Base-by-base conservation (phyloP, 495 filamentous ascomycete species). In the Mycothermus thermophilus region DNA sequence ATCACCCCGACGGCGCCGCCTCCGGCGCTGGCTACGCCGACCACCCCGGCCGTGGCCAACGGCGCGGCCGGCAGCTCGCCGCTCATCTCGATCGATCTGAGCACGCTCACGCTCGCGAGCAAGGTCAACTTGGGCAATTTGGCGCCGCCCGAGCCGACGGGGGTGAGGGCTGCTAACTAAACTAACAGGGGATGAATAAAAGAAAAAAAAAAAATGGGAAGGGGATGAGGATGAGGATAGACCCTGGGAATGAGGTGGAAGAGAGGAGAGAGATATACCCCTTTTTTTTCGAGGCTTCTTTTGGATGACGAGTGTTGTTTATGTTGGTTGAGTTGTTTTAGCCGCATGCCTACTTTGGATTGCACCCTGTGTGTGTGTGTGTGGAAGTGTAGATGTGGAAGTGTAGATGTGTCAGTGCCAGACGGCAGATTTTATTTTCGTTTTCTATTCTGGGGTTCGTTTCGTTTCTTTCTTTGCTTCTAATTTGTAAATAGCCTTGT, bases 121-220 rank as follows among this genome's bases (percentile, higher is more conserved):
- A 36, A 50, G 34, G 32, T 60, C 11, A 48, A 54, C 12, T 34
- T 60, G 19, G 56, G 56, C 18, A 56, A 56, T 21, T 30, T 60
- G 33, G 37, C 43, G 13, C 40, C 42, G 44, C 48, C 42, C 31
- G 55, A 50, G 8, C 34, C 17, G 15, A 4, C 25, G 1, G 13
- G 25, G 24, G 5, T 2, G 1, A 12, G 17, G 32, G n/a, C n/a
- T n/a, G n/a, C n/a, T 32, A 15, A 31, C 30, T 10, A 23, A 2
- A 5, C 26, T 15, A 32, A 10, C 12, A 21, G 17, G 27, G 10
- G 33, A 20, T 6, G 15, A 5, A 19, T 3, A n/a, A 4, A 14
- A 21, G 10, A 34, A 25, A 27, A 13, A 35, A 32, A 25, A 12
- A 31, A 23, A 35, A 20, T 14, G 22, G 14, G 33, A 15, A 33